Evolutionary conservation across 495 filamentous ascomycete genomes (phyloP), one percentile per base, ranked within the genome.

Genomic region (Aspergillus cavernicola): DNA sequence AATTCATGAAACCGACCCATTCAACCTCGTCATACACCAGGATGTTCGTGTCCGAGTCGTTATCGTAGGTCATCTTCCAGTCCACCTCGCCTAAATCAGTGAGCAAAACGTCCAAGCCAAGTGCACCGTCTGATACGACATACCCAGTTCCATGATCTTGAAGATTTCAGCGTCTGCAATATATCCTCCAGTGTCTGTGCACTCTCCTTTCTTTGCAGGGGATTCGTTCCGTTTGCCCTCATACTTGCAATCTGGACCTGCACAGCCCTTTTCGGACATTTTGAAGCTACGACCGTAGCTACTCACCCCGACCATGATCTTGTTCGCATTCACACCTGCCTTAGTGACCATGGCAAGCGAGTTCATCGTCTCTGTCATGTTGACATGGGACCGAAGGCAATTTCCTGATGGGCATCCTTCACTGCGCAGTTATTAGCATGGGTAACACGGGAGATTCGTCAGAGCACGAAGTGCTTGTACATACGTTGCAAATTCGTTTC

Each of bases 321-420:
- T 75, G 32, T 63, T 66, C 1, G 61, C 24, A 0, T 63, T 65
- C 1, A 75, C 71, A n/a, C 75, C 74, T 0, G 75, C 74, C 45
- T 80, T 80, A 33, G 77, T 79, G 15, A 79, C 63, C 72, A 79
- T 76, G 19, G 61, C 44, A 0, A 79, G 57, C 6, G 67, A 56
- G 32, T 62, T 40, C 13, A 47, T 39, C 1, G 69, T 75, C 55
- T 78, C 74, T 2, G 74, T 73, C 19, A 52, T 11, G 43, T 76
- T 76, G 38, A 74, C 66, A 43, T 77, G 72, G 4, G 55, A 63
- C 9, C 71, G 61, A 0, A 75, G 66, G 48, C 71, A 75, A 51
- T 68, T 67, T 18, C 74, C 69, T 0, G 4, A 16, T 37, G 35
- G 35, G 18, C 52, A 42, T 35, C 41, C 13, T n/a, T n/a, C n/a